These are phyloP conservation scores for Selaginella tamariscina DNA, from an alignment of 75 land plant genomes.

Conservation along the genomic window DNA sequence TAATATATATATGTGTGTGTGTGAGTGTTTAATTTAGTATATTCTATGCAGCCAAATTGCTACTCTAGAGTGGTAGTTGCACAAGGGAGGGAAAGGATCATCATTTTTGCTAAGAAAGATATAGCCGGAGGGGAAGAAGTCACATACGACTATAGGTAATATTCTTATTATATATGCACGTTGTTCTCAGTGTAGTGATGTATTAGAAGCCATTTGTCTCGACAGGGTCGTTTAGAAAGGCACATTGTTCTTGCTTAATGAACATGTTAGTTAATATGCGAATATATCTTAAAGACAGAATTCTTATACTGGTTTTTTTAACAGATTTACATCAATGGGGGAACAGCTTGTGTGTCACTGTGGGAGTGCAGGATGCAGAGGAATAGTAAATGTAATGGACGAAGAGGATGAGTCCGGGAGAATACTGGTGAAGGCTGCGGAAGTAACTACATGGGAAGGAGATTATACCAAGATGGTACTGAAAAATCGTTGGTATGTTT, in stretches of 20 bases:
- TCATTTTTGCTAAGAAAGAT: conserved; percentile 95
- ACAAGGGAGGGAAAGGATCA: conserved; percentile 75
- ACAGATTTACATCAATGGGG: conserved; percentile 74
- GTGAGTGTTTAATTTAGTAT: not conserved
- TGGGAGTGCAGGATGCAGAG: conserved; percentile 83
- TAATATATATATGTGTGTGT: conserved; percentile 13
- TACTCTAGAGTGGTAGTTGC: conserved; percentile 81
- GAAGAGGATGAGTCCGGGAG: conserved; percentile 36
- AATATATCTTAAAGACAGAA: not conserved
- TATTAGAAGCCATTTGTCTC: not conserved
- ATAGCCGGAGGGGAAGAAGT: conserved; percentile 77
- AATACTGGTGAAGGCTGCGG: conserved; percentile 36
- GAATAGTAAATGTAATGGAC: conserved; percentile 77
- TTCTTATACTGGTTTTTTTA: not conserved
- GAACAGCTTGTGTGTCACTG: conserved; percentile 76
- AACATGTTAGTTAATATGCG: not conserved
- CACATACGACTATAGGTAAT: conserved; percentile 92
- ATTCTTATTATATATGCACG: not conserved
- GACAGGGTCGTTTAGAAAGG: not conserved
- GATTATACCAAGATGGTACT: no score
- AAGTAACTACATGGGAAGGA: conserved; percentile 27
- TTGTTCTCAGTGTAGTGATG: not conserved
- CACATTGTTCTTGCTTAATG: not conserved
- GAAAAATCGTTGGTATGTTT: no score
- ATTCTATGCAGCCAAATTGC: conserved; percentile 92